These are phyloP conservation scores for Rubia yunnanensis DNA, from an alignment of 257 asterid species.

Conservation along the genomic window DNA sequence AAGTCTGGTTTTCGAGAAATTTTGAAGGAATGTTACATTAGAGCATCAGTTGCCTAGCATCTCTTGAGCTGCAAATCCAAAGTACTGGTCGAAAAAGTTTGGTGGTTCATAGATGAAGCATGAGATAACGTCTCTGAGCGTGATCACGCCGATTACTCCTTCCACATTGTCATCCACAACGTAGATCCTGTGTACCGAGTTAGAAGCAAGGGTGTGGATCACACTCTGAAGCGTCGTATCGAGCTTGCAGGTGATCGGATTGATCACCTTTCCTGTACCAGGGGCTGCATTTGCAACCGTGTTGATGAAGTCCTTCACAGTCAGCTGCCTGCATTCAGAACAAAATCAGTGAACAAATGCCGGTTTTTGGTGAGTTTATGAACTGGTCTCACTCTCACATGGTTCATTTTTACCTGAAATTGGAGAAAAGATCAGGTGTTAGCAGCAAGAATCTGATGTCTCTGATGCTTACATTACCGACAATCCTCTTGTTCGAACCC, in stretches of 20 bases:
- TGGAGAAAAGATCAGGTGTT: constrained; percentile 63
- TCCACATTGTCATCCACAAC: constrained; percentile 33
- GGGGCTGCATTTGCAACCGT: constrained; percentile 37
- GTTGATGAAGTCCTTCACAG: constrained; percentile 54
- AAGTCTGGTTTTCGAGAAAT: neutral
- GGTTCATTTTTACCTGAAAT: constrained; percentile 38
- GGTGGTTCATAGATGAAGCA: constrained; percentile 78
- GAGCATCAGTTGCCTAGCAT: constrained; percentile 22
- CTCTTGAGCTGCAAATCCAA: constrained; percentile 61
- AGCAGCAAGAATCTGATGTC: constrained; percentile 81
- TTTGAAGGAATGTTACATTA: constrained; percentile 3
- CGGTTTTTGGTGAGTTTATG: neutral
- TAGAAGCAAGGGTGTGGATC: constrained; percentile 53
- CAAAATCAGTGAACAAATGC: neutral
- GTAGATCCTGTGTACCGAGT: constrained; percentile 66
- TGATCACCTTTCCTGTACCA: constrained; percentile 28
- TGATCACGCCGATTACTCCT: constrained; percentile 54
- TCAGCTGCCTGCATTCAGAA: constrained; percentile 43
- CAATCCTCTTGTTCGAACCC: constrained; percentile 44
- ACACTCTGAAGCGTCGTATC: constrained; percentile 52
- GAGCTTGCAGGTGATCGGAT: constrained; percentile 70
- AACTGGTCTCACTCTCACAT: neutral
- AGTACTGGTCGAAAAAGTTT: constrained; percentile 54
- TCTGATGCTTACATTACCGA: constrained; percentile 78
- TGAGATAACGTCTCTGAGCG: constrained; percentile 79